Conservation (phyloP, 148 eudicot species). For the Chenopodium album region DNA sequence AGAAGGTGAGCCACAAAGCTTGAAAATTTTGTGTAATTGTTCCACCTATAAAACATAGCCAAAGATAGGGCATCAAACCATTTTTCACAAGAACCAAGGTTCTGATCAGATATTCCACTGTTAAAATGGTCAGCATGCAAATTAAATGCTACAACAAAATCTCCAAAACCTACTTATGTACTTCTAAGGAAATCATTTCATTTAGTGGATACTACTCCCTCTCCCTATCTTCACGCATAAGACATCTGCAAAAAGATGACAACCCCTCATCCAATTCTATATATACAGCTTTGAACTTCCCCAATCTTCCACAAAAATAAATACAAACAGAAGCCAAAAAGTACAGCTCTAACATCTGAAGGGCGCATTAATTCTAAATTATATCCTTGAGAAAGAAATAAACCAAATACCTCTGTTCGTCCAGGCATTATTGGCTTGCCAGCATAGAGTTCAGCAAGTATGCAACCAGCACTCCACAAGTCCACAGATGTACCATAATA, state of each 20-base stretch:
- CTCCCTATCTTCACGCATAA: neutral
- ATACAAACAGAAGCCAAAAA: neutral
- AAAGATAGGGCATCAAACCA: conserved; percentile 8
- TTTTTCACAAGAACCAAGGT: neutral
- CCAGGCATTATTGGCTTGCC: conserved; percentile 94
- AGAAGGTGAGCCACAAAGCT: conserved; percentile 97
- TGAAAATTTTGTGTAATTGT: conserved; percentile 92
- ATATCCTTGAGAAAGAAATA: neutral
- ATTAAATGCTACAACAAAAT: neutral
- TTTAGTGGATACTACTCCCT: neutral
- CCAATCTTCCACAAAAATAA: neutral
- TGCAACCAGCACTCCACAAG: conserved; percentile 90
- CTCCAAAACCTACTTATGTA: neutral
- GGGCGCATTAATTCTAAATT: neutral
- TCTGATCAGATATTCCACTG: neutral
- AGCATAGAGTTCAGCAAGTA: conserved; percentile 79
- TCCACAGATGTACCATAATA: conserved; percentile 73
- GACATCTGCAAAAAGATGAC: neutral
- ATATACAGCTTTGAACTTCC: neutral
- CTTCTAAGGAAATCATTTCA: neutral
- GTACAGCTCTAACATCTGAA: neutral
- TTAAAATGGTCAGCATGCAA: neutral
- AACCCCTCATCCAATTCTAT: neutral
- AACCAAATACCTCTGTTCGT: conserved; percentile 66
- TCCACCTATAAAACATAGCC: conserved; percentile 58